Evolutionary conservation across 2,329 filamentous ascomycete species (phyloP).

Genomic region (Aureobasidium zeae): DNA sequence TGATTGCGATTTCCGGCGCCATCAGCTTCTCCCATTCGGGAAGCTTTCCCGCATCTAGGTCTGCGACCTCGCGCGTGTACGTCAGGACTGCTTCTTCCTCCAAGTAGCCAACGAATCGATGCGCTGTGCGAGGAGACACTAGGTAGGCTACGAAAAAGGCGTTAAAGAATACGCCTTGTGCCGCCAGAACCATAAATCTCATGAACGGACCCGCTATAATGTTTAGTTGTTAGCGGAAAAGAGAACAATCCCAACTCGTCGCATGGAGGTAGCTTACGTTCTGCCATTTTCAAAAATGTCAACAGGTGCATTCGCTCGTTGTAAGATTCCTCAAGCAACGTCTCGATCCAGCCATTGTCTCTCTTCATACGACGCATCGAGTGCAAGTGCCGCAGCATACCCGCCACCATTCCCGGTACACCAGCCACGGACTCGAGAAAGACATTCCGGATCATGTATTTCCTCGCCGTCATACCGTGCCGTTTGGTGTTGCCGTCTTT

Average conservation of each 20-base stretch:
- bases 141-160: conserved; percentile 83
- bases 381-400: conserved; percentile 82
- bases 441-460: conserved; percentile 84
- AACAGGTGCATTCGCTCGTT: conserved; percentile 53
- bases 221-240: no score
- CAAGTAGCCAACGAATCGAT: conserved; percentile 92
- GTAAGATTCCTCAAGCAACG: conserved; percentile 30
- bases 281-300: conserved; percentile 84
- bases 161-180: conserved; percentile 97
- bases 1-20: conserved; percentile 80
- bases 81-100: conserved; percentile 97
- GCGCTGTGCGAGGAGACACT: conserved; percentile 73
- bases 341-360: conserved; percentile 80
- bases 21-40: conserved; percentile 70
- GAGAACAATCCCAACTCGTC: no score
- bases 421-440: conserved; percentile 93
- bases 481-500: conserved; percentile 48
- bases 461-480: conserved; percentile 69
- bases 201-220: conserved; percentile 79
- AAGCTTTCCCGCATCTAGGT: conserved; percentile 75
- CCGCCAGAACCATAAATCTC: conserved; percentile 81
- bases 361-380: conserved; percentile 77
- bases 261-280: no score
- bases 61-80: conserved; percentile 79
- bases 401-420: conserved; percentile 93